phyloP scores from a whole-genome alignment of 148 eudicot species.

The Rhododendron vialii region DNA sequence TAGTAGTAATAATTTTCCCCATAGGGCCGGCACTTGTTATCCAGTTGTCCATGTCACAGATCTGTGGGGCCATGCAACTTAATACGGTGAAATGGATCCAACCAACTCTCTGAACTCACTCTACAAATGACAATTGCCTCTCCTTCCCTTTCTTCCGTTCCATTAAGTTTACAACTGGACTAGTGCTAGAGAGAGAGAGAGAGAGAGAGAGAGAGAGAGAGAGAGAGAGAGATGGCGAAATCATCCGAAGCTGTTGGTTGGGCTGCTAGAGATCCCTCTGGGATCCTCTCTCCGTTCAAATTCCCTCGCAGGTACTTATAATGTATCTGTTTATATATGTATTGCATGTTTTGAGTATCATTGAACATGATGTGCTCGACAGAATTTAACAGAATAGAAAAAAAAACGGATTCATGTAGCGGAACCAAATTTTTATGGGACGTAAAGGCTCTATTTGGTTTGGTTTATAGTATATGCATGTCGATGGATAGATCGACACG shows the following conservation, averaged over 20 bases:
- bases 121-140: neutral
- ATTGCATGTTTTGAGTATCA: too few species aligned
- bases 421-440: neutral
- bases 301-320: slow-evolving; percentile 49
- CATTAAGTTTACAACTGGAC: neutral
- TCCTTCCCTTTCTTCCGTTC: neutral
- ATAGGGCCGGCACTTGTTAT: neutral
- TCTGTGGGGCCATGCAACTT: neutral
- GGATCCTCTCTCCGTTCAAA: slow-evolving; percentile 49
- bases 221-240: slow-evolving; percentile 22
- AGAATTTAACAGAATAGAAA: too few species aligned
- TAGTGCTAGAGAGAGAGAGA: neutral
- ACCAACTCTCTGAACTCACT: neutral
- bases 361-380: too few species aligned
- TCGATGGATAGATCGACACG: neutral
- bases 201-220: neutral
- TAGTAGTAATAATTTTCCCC: too few species aligned
- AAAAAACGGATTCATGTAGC: neutral
- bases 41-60: neutral
- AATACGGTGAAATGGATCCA: neutral
- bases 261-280: slow-evolving; percentile 59
- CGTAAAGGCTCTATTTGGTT: neutral
- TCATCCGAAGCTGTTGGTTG: slow-evolving; percentile 45
- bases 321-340: neutral
- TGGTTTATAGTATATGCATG: neutral